These are phyloP conservation scores for Rubus idaeus DNA, from an alignment of 306 rosid genomes.

Conservation along the genomic window DNA sequence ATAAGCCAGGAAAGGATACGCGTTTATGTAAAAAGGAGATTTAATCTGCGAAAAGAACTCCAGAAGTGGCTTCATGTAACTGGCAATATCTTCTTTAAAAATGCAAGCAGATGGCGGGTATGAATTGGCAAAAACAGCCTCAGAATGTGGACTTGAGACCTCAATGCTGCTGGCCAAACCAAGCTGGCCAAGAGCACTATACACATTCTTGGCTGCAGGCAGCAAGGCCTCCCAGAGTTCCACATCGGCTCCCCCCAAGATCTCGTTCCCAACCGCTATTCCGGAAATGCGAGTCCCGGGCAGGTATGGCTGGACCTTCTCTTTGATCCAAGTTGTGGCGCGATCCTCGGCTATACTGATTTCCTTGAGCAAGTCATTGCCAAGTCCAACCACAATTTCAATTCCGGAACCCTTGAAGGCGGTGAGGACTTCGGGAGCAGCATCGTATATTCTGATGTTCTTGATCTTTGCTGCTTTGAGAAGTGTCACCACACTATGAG, in stretches of 20 bases:
- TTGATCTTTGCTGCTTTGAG: conserved; percentile 82
- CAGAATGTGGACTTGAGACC: conserved; percentile 91
- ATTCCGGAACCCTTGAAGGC: conserved; percentile 90
- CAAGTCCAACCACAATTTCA: conserved; percentile 54
- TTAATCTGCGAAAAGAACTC: conserved; percentile 70
- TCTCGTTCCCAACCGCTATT: conserved; percentile 82
- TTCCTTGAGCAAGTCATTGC: conserved; percentile 54
- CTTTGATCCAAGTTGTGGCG: conserved; percentile 85
- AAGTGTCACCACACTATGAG: conserved; percentile 74
- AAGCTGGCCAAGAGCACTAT: conserved; percentile 54
- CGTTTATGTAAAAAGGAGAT: conserved; percentile 86
- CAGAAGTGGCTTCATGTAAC: conserved; percentile 71
- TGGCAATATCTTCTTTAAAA: conserved; percentile 61
- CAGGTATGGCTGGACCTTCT: conserved; percentile 64
- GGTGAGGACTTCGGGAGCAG: conserved; percentile 54
- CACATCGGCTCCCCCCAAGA: conserved; percentile 51
- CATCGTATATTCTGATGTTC: conserved; percentile 76
- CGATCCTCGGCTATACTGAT: conserved; percentile 68
- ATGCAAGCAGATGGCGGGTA: conserved; percentile 87
- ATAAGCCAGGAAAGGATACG: conserved; percentile 91
- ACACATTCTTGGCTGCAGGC: conserved; percentile 72
- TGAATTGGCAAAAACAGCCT: conserved; percentile 80
- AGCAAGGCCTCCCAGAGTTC: conserved; percentile 69
- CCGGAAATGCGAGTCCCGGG: conserved; percentile 78
- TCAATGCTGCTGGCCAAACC: conserved; percentile 43